phyloP scores from a whole-genome alignment of 2,329 filamentous ascomycete genomes.

The Cladosporium sp. region DNA sequence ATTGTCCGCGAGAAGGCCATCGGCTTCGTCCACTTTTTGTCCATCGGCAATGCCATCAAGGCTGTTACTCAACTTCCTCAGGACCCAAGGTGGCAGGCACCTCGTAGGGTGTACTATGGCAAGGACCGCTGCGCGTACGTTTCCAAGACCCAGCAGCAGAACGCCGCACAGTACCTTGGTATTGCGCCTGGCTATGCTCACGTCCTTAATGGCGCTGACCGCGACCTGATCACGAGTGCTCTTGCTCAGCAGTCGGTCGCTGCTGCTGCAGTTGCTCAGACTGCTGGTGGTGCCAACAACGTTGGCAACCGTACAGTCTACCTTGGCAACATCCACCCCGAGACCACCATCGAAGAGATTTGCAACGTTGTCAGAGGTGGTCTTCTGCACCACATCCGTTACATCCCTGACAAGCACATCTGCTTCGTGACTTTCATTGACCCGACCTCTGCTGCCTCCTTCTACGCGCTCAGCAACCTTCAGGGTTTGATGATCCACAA shows the following conservation, averaged over 20 bases:
- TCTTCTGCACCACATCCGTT: constrained; percentile 94
- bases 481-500: constrained; percentile 99
- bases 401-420: constrained; percentile 99
- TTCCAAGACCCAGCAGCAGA: constrained; percentile 99
- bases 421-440: constrained; percentile 99
- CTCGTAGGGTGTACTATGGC: constrained; percentile 94
- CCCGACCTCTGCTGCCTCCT: constrained; percentile 93
- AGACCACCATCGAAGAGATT: constrained; percentile 98
- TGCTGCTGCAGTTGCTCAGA: constrained; percentile 92
- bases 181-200: constrained; percentile 96
- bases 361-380: constrained; percentile 98
- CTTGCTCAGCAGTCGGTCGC: constrained; percentile 97
- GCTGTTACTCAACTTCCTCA: constrained; percentile 94
- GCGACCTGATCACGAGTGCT: constrained; percentile 93
- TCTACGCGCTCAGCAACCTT: constrained; percentile 95
- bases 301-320: constrained; percentile 97
- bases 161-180: constrained; percentile 94
- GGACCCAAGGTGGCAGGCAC: constrained; percentile 94
- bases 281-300: constrained; percentile 95
- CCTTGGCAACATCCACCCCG: constrained; percentile 96
- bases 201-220: constrained; percentile 92
- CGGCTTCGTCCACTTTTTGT: constrained; percentile 95
- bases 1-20: constrained; percentile 97
- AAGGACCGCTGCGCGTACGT: constrained; percentile 98
- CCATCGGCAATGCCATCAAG: constrained; percentile 97